phyloP scores from a whole-genome alignment of 371 early-diverging fungal species.

The Smittium mucronatum region DNA sequence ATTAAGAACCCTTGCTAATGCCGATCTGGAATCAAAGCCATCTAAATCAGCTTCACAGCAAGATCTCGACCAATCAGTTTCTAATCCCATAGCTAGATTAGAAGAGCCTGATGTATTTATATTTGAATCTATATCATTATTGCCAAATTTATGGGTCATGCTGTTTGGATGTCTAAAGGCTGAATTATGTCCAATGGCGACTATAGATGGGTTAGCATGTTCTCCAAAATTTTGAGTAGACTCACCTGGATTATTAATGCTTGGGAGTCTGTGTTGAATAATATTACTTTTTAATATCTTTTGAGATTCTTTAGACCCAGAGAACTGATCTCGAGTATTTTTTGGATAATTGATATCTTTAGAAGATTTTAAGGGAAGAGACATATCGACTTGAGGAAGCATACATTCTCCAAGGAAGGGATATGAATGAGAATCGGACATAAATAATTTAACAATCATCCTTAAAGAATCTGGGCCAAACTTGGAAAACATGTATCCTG shows the following conservation, averaged over 20 bases:
- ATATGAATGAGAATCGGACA: slow-evolving; percentile 77
- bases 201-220: not conserved
- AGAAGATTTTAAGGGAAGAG: not conserved
- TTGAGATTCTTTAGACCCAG: not conserved
- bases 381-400: not conserved
- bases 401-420: slow-evolving; percentile 36
- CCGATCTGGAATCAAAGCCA: slow-evolving; percentile 36
- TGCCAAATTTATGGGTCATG: slow-evolving; percentile 21
- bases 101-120: slow-evolving; percentile 2
- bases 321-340: not conserved
- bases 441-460: slow-evolving; percentile 65
- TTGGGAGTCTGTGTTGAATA: not conserved
- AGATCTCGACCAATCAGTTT: slow-evolving; percentile 17
- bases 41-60: slow-evolving; percentile 30
- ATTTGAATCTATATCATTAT: slow-evolving; percentile 15
- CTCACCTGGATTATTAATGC: not conserved
- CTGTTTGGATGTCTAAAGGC: slow-evolving; percentile 31
- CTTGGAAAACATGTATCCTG: slow-evolving; percentile 80
- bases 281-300: not conserved
- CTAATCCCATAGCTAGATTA: slow-evolving; percentile 8
- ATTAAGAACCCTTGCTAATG: slow-evolving; percentile 75
- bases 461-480: slow-evolving; percentile 77
- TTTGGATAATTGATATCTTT: not conserved
- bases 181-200: slow-evolving; percentile 19
- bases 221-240: not conserved